Evolutionary conservation across 441 rosid species (phyloP), one percentile per base, ranked within the genome.

Genomic region (Mallotus repandus): DNA sequence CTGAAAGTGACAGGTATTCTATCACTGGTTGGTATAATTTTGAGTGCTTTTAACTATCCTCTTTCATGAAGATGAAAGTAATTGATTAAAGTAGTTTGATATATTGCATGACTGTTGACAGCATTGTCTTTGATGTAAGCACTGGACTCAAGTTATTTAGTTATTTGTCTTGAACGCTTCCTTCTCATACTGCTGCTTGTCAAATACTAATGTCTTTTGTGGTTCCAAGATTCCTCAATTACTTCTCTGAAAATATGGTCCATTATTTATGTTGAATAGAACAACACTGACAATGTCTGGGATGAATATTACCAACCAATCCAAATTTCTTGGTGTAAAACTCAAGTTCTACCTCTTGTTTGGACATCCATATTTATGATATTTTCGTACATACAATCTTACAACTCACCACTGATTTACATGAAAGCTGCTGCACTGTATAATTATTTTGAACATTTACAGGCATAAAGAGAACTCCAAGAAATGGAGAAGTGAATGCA

Each of bases 1-100:
- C 74, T 78, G 71, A 82, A 78, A 80, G 87, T 89, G 22, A 83
- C 76, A 78, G 93, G 93, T 89, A 81, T 63, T 77, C 48, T 70
- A 38, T 66, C 35, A 60, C 4, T 32, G 9, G 48, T 63, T 5
- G 54, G 22, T 4, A 38, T 53, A 55, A 22, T 54, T 64, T 49
- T 38, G 4, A 49, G 16, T 32, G 1, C 21, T 21, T 16, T 66
- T 66, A 25, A 49, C 8, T 6, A 22, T 14, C 49, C 48, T 66
- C 18, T 48, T 16, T 52, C 10, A 10, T 53, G 35, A 18, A 55
- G 18, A 65, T 65, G 19, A 46, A 10, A 64, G 58, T 16, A 53
- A 49, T 49, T 18, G 69, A 68, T 35, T 54, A 2, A 21, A 43
- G 41, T 32, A 25, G n/a, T 69, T 69, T 69, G 12, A 14, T 13